A percentile compares a stretch with the other conserved stretches of the same genome.
Conservation (phyloP, 2,329 filamentous ascomycete species). For the Paecilomyces variotii region DNA sequence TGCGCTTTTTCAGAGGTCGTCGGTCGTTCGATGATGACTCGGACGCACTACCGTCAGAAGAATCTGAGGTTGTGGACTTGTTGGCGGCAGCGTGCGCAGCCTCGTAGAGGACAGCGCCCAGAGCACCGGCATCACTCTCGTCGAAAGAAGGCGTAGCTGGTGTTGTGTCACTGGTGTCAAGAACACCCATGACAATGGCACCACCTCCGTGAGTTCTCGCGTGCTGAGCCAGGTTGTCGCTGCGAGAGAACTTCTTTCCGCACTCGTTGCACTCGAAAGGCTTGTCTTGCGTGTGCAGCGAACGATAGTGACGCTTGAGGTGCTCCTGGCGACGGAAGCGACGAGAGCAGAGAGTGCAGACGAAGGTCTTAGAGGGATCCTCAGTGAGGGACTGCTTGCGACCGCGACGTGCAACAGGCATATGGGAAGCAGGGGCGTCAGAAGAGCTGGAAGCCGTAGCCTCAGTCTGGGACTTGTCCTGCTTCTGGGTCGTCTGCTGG, state of each 20-base stretch:
- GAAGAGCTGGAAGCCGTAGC: constrained; percentile 39
- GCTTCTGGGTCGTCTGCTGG: constrained; percentile 33
- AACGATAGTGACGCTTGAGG: constrained; percentile 96
- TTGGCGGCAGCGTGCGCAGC: constrained; percentile 66
- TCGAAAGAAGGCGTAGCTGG: constrained; percentile 36
- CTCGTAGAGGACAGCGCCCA: constrained; percentile 75
- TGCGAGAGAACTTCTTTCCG: constrained; percentile 98
- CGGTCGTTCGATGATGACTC: constrained; percentile 28
- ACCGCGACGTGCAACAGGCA: constrained; percentile 76
- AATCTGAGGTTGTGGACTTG: constrained; percentile 41
- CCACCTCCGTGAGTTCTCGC: constrained; percentile 86
- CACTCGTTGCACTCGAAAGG: constrained; percentile 96
- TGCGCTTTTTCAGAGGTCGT: constrained; percentile 66
- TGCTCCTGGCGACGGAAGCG: constrained; percentile 98
- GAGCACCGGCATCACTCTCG: constrained; percentile 54
- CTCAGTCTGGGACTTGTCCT: constrained; percentile 41
- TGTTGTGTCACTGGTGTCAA: constrained; percentile 59
- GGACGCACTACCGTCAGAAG: constrained; percentile 30
- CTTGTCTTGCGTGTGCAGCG: constrained; percentile 97
- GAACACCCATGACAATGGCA: constrained; percentile 81
- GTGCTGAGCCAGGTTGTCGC: constrained; percentile 95
- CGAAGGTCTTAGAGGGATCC: constrained; percentile 96
- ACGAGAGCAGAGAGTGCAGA: constrained; percentile 91
- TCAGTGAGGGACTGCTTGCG: constrained; percentile 98
- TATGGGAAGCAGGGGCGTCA: constrained; percentile 21